These are phyloP conservation scores for Striga hermonthica DNA, from an alignment of 305 asterid genomes.

Conservation along the genomic window DNA sequence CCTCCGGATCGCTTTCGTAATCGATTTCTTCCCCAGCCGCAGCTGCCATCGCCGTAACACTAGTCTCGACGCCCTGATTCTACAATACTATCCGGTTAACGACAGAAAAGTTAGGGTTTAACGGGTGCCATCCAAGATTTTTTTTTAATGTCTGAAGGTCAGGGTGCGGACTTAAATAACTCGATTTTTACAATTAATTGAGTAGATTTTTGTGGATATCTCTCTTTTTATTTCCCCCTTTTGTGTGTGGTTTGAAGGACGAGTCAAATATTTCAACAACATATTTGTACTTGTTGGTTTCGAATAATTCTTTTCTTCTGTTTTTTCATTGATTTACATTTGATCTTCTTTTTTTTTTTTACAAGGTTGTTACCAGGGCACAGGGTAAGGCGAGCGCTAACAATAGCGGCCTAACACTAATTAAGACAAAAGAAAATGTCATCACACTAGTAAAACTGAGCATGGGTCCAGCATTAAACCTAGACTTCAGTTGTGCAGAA, in stretches of 20 bases:
- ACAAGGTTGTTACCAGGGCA: no score
- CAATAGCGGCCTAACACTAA: no score
- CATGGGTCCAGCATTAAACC: no score
- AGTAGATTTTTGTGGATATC: neutral
- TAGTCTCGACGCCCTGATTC: conserved; percentile 2
- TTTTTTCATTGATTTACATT: no score
- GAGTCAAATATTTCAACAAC: neutral
- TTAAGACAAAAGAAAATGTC: no score
- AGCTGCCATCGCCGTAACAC: conserved; percentile 41
- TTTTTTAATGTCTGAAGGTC: neutral
- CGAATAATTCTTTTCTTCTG: no score
- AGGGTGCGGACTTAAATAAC: neutral
- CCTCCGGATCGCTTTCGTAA: conserved; percentile 95
- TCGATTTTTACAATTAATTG: neutral
- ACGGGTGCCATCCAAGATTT: conserved; percentile 7
- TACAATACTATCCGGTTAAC: neutral
- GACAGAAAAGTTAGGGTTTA: conserved; percentile 3
- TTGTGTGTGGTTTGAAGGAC: neutral
- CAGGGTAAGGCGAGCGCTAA: no score
- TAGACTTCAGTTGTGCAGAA: no score
- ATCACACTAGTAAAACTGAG: no score
- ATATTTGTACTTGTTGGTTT: no score
- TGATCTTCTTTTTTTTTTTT: no score
- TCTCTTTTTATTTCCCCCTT: no score
- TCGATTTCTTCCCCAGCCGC: conserved; percentile 63